These are phyloP conservation scores for Gloeopeniophorella convolvens DNA, from an alignment of 768 basidiomycete species.

Conservation along the genomic window DNA sequence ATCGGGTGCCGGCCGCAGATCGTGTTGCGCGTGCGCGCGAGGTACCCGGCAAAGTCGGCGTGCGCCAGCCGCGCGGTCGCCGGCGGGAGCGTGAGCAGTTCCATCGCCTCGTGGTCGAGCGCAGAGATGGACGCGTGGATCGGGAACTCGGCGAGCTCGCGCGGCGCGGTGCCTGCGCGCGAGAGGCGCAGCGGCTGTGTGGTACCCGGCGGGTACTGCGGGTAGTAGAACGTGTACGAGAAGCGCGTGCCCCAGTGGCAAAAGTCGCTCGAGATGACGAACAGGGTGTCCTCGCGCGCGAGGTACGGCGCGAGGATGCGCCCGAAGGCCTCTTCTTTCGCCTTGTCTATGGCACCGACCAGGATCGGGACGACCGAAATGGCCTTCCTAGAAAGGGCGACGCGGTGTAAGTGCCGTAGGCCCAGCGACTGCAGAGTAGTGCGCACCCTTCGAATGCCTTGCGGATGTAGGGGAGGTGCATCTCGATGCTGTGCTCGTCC, in stretches of 20 bases:
- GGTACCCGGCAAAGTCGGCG: slow-evolving; percentile 56
- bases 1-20: slow-evolving; percentile 98
- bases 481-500: slow-evolving; percentile 95
- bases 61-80: slow-evolving; percentile 51
- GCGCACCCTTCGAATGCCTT: slow-evolving; percentile 76
- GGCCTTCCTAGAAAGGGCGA: slow-evolving; percentile 43
- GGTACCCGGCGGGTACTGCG: slow-evolving; percentile 46
- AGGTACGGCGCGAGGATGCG: slow-evolving; percentile 75
- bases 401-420: neutral
- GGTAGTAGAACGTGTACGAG: slow-evolving; percentile 83
- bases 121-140: slow-evolving; percentile 80
- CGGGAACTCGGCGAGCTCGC: slow-evolving; percentile 41
- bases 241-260: slow-evolving; percentile 95
- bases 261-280: slow-evolving; percentile 92
- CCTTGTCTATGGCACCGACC: slow-evolving; percentile 67
- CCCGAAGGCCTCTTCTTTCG: slow-evolving; percentile 59
- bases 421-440: neutral
- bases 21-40: slow-evolving; percentile 78
- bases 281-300: slow-evolving; percentile 70
- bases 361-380: slow-evolving; percentile 86
- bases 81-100: slow-evolving; percentile 53
- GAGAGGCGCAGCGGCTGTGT: slow-evolving; percentile 45
- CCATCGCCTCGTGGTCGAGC: slow-evolving; percentile 86
- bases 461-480: slow-evolving; percentile 91
- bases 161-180: slow-evolving; percentile 33